Conservation (phyloP, 495 filamentous ascomycete genomes). For the Xylaria castorea region DNA sequence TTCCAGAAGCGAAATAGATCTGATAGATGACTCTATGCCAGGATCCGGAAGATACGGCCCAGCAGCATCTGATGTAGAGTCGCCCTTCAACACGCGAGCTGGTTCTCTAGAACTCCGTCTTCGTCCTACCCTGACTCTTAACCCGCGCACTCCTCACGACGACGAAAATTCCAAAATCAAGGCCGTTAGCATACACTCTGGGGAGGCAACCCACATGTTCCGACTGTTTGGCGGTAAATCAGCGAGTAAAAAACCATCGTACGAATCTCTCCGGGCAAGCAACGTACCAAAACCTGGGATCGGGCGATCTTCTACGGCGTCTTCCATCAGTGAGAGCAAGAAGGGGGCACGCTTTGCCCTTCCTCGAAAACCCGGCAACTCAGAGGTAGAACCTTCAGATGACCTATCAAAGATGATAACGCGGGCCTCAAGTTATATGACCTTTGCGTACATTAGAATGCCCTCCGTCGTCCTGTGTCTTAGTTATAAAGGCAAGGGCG, state of each 20-base stretch:
- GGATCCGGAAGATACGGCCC: slow-evolving; percentile 42
- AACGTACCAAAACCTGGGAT: slow-evolving; percentile 54
- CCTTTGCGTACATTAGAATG: slow-evolving; percentile 91
- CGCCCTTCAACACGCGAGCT: slow-evolving; percentile 58
- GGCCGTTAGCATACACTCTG: slow-evolving; percentile 55
- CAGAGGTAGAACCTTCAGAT: slow-evolving; percentile 68
- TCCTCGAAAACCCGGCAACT: slow-evolving; percentile 43
- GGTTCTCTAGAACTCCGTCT: slow-evolving; percentile 79
- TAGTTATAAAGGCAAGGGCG: slow-evolving; percentile 94
- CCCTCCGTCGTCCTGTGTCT: slow-evolving; percentile 93
- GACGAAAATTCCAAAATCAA: slow-evolving; percentile 53
- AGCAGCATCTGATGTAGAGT: slow-evolving; percentile 44
- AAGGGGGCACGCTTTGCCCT: slow-evolving; percentile 55
- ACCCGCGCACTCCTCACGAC: slow-evolving; percentile 47
- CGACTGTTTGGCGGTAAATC: slow-evolving; percentile 59
- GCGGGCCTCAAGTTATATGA: slow-evolving; percentile 96
- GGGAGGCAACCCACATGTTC: slow-evolving; percentile 58
- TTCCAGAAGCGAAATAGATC: slow-evolving; percentile 68
- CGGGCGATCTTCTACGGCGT: slow-evolving; percentile 59
- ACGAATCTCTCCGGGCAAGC: slow-evolving; percentile 66
- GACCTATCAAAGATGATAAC: slow-evolving; percentile 98
- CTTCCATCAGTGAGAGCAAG: slow-evolving; percentile 57
- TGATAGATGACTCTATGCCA: slow-evolving; percentile 48
- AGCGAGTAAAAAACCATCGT: slow-evolving; percentile 66
- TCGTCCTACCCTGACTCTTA: slow-evolving; percentile 75